Percentiles rank a stretch among this genome's conserved stretches.
phyloP scores from a whole-genome alignment of 352 stramenopile species.

The Phytophthora macrochlamydospora region DNA sequence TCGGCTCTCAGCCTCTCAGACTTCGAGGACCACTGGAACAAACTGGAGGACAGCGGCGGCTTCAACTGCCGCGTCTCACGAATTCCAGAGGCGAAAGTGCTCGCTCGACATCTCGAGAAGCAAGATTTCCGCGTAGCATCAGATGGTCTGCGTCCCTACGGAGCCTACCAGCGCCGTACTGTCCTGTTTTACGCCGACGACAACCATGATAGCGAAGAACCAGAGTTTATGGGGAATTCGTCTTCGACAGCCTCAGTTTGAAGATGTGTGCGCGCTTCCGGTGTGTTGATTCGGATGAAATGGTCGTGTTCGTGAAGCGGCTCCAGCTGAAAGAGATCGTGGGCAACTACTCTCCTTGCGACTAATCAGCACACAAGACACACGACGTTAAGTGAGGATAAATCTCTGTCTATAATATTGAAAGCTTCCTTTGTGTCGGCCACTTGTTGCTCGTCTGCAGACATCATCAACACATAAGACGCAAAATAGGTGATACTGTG shows the following conservation, averaged over 20 bases:
- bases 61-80: constrained; percentile 70
- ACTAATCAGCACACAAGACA: constrained; percentile 25
- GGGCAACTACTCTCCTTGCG: constrained; percentile 64
- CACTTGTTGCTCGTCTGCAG: constrained; percentile 19
- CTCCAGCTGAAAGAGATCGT: constrained; percentile 82
- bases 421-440: constrained; percentile 29
- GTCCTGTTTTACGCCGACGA: constrained; percentile 60
- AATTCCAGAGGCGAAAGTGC: constrained; percentile 43
- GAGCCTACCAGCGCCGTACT: constrained; percentile 42
- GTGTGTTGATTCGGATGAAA: constrained; percentile 53
- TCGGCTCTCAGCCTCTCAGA: constrained; percentile 4
- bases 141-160: constrained; percentile 40
- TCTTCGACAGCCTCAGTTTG: constrained; percentile 73
- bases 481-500: constrained; percentile 12
- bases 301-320: constrained; percentile 70
- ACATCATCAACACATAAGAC: constrained; percentile 22
- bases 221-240: constrained; percentile 64
- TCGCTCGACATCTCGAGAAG: constrained; percentile 49
- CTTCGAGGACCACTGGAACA: constrained; percentile 61
- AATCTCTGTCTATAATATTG: constrained; percentile 44
- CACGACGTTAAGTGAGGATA: not conserved
- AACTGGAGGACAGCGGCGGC: constrained; percentile 52
- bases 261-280: constrained; percentile 73
- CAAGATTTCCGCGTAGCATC: constrained; percentile 62
- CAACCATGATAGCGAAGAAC: constrained; percentile 4